A percentile compares a stretch with the other conserved stretches of the same genome.
phyloP scores from a whole-genome alignment of 345 rosid species.

The Citrus inodora region DNA sequence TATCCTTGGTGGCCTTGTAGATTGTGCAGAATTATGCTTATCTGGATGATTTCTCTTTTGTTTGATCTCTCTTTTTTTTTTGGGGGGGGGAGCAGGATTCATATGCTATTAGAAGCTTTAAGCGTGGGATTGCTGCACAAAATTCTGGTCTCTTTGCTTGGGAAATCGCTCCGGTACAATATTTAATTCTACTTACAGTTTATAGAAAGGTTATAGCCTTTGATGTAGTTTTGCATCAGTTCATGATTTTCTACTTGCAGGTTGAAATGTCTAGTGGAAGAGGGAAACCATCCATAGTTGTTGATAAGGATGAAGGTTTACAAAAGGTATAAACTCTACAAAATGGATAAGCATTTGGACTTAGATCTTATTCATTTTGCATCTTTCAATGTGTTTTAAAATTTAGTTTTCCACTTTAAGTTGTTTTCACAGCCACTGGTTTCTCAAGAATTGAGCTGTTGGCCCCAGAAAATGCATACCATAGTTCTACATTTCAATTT shows the following conservation, averaged over 20 bases:
- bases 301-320: slow-evolving; percentile 83
- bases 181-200: slow-evolving; percentile 12
- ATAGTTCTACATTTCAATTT: neutral
- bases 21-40: neutral
- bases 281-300: slow-evolving; percentile 56
- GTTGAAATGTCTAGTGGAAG: slow-evolving; percentile 81
- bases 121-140: slow-evolving; percentile 80
- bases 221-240: neutral
- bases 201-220: neutral
- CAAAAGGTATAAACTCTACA: slow-evolving; percentile 52
- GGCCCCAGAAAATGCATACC: neutral
- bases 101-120: slow-evolving; percentile 79
- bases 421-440: neutral
- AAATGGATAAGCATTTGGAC: neutral
- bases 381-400: neutral
- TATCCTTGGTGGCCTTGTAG: neutral
- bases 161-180: slow-evolving; percentile 77
- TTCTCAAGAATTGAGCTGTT: neutral
- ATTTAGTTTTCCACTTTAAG: neutral
- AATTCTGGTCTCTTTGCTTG: slow-evolving; percentile 63
- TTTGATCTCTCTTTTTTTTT: neutral
- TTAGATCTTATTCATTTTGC: neutral
- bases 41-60: neutral
- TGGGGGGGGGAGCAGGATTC: slow-evolving; percentile 45
- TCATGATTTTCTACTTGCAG: slow-evolving; percentile 38